phyloP scores from a whole-genome alignment of 257 asterid genomes.

The Jacaranda mimosifolia region DNA sequence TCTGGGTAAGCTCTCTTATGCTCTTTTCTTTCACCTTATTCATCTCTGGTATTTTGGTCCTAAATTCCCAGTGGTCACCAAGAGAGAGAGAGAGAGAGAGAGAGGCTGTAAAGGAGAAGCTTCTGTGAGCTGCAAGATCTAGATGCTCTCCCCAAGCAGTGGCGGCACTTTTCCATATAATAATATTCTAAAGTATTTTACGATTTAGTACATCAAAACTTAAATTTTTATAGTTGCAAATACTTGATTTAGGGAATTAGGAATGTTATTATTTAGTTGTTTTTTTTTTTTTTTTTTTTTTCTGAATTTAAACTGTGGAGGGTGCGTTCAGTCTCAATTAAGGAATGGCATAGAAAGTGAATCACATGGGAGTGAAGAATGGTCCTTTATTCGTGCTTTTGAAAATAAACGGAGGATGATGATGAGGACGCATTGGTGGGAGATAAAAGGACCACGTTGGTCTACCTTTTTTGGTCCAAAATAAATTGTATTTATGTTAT shows the following conservation, averaged over 20 bases:
- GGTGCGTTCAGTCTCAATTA: background rate
- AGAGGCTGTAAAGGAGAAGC: conserved; percentile 64
- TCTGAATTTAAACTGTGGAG: background rate
- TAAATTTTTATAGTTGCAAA: too few relatives aligned
- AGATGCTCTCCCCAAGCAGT: conserved; percentile 49
- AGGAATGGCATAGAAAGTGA: conserved; percentile 23
- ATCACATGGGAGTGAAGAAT: conserved; percentile 38
- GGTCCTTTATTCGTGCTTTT: conserved; percentile 45
- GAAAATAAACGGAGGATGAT: conserved; percentile 47
- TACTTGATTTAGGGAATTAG: background rate
- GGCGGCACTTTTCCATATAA: conserved; percentile 48
- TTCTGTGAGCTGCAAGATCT: conserved; percentile 74
- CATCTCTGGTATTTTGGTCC: conserved; percentile 50
- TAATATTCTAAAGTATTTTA: background rate
- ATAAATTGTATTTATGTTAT: conserved; percentile 28
- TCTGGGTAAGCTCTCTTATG: conserved; percentile 37
- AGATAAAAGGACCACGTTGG: conserved; percentile 54
- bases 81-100: conserved; percentile 31
- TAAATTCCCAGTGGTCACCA: conserved; percentile 35
- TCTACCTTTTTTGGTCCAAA: conserved; percentile 33
- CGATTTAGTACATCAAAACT: too few relatives aligned
- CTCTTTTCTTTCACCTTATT: conserved; percentile 54
- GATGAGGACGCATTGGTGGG: conserved; percentile 46
- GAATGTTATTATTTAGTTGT: background rate
- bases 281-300: too few relatives aligned